Conservation (phyloP, 2,329 filamentous ascomycete species). For the Neopestalotiopsis rosae region DNA sequence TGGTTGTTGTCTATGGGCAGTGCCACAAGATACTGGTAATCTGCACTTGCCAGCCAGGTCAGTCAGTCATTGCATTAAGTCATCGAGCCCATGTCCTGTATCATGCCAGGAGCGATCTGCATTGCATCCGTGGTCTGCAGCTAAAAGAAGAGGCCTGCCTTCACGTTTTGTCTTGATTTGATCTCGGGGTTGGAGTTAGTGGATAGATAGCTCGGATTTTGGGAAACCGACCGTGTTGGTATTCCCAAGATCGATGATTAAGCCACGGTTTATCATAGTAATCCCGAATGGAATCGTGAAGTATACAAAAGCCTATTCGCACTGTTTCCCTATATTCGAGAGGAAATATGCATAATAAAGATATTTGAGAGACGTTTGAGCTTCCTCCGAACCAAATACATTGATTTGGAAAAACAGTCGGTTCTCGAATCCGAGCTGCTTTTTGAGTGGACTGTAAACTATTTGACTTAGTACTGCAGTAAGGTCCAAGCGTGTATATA, state of each 20-base stretch:
- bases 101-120: not conserved
- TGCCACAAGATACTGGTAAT: not conserved
- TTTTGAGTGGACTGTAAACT: not conserved
- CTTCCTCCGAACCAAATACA: too few species aligned
- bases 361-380: too few species aligned
- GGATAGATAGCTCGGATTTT: too few species aligned
- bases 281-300: too few species aligned
- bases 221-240: too few species aligned
- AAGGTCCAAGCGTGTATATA: not conserved
- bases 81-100: not conserved
- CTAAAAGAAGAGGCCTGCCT: not conserved
- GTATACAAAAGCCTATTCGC: too few species aligned
- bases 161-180: constrained; percentile 1
- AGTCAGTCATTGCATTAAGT: not conserved
- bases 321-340: too few species aligned
- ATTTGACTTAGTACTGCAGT: not conserved
- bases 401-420: too few species aligned
- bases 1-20: not conserved
- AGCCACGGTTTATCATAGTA: too few species aligned
- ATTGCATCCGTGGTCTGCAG: not conserved
- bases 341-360: too few species aligned
- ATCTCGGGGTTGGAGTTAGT: not conserved
- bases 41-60: not conserved
- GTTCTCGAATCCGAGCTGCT: too few species aligned
- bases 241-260: too few species aligned